Evolutionary conservation across 1,139 yeast genomes (phyloP).

Genomic region (Schwanniomyces etchellsii): DNA sequence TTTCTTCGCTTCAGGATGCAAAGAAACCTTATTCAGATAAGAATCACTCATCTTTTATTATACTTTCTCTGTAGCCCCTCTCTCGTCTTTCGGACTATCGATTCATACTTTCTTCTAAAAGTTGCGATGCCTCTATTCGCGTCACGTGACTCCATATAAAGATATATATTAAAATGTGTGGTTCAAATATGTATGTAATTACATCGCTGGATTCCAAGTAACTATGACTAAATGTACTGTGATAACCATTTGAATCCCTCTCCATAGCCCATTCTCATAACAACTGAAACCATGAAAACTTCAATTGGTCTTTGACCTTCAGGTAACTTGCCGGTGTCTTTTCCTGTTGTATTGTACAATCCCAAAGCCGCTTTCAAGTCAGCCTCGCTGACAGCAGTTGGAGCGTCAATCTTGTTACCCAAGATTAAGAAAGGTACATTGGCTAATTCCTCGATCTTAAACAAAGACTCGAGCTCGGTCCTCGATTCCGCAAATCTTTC

Average conservation of each 20-base stretch:
- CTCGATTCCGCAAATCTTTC: constrained; percentile 93
- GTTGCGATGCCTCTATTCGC: neutral
- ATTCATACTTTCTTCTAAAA: neutral
- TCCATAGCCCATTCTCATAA: constrained; percentile 94
- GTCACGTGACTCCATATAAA: constrained; percentile 1
- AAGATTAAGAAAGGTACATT: constrained; percentile 87
- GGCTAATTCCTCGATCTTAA: constrained; percentile 84
- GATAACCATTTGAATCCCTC: constrained; percentile 97
- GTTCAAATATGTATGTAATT: too few species aligned
- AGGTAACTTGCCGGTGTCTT: constrained; percentile 62
- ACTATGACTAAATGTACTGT: constrained; percentile 65
- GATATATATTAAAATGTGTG: too few species aligned
- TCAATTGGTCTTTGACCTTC: constrained; percentile 89
- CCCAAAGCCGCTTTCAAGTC: constrained; percentile 91
- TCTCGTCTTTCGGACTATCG: neutral
- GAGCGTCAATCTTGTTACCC: constrained; percentile 95
- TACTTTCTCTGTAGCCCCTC: too few species aligned
- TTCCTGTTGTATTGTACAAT: constrained; percentile 81
- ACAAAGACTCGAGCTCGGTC: constrained; percentile 88
- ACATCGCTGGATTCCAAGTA: too few species aligned
- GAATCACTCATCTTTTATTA: constrained; percentile 11
- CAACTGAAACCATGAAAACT: constrained; percentile 95
- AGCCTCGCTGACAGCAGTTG: constrained; percentile 91
- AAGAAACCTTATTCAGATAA: constrained; percentile 31
- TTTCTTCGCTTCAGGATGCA: constrained; percentile 45